These are phyloP conservation scores for Musa troglodytarum DNA, from an alignment of 176 grass and related monocot species.

Conservation along the genomic window DNA sequence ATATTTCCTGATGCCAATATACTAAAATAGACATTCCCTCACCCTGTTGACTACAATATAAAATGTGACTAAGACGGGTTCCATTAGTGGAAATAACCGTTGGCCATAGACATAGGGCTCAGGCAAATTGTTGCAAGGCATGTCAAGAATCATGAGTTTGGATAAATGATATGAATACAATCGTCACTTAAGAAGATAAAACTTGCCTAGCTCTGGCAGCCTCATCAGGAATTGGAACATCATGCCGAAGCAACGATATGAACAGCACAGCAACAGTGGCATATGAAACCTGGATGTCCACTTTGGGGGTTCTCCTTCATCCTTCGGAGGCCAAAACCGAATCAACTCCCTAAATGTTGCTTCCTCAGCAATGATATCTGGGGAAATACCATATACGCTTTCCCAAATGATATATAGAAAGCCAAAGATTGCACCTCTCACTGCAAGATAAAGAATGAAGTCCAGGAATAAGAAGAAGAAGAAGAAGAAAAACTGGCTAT, in stretches of 20 bases:
- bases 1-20: no score
- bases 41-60: not conserved
- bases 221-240: slow-evolving; percentile 69
- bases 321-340: slow-evolving; percentile 89
- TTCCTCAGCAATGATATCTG: slow-evolving; percentile 96
- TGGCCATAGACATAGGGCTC: no score
- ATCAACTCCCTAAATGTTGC: slow-evolving; percentile 88
- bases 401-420: slow-evolving; percentile 71
- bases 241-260: slow-evolving; percentile 76
- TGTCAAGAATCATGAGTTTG: no score
- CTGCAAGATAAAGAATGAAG: slow-evolving; percentile 38
- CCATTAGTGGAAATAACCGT: no score
- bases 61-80: slow-evolving; percentile 4
- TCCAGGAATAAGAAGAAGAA: not conserved
- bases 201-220: slow-evolving; percentile 92
- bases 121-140: no score
- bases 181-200: not conserved
- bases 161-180: no score
- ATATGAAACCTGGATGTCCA: slow-evolving; percentile 88
- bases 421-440: slow-evolving; percentile 76
- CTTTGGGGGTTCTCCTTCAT: slow-evolving; percentile 70
- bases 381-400: slow-evolving; percentile 96
- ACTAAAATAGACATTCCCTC: no score
- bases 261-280: slow-evolving; percentile 43
- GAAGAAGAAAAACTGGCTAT: not conserved